Base-by-base conservation (phyloP, 2,329 filamentous ascomycete genomes). In the Aspergillus caelatus region DNA sequence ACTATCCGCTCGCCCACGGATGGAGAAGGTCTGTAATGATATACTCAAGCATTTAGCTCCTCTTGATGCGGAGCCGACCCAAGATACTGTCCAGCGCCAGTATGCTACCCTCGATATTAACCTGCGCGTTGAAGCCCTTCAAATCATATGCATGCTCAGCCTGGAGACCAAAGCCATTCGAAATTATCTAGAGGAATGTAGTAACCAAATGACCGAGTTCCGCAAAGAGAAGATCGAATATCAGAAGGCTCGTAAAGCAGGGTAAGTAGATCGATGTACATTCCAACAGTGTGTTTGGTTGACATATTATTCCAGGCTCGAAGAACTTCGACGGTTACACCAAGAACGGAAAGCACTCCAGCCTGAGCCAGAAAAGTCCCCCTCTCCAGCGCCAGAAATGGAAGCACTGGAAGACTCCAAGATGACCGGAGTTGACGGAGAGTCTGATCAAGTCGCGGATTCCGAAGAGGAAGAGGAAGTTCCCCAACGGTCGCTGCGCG, bases 191-290 rank as follows among this genome's bases (percentile, higher is more conserved):
- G 93, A 97, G 69, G 90, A 94, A 66, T 96, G 94, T 79, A 93
- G 91, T 67, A 92, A 94, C 73, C 91, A 93, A 60, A 97, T 98
- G 94, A 99, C 95, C 1, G 88, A 89, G 60, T 93, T 96, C 73
- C 89, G 95, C 57, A 99, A 99, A 78, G 91, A 96, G 75, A 97
- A 97, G 81, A 97, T 97, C 65, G 92, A 96, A 68, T 91, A 89
- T 79, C 94, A 98, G 79, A 88, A 93, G 68, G 88, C 91, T 70
- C 89, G 91, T 67, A 90, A 89, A 76, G 79, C 81, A 68, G 78
- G 83, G 82, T 86, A 81, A 79, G 85, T 83, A 34, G 30, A 11
- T 36, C 5, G 56, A 41, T 21, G 19, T 57, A 23, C 39, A 39
- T 2, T 32, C 14, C 34, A 53, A 28, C 12, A 4, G 19, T 16